Percentiles rank a stretch among this genome's conserved stretches.
phyloP scores from a whole-genome alignment of 2,329 filamentous ascomycete species.

The Simplicillium sp. region DNA sequence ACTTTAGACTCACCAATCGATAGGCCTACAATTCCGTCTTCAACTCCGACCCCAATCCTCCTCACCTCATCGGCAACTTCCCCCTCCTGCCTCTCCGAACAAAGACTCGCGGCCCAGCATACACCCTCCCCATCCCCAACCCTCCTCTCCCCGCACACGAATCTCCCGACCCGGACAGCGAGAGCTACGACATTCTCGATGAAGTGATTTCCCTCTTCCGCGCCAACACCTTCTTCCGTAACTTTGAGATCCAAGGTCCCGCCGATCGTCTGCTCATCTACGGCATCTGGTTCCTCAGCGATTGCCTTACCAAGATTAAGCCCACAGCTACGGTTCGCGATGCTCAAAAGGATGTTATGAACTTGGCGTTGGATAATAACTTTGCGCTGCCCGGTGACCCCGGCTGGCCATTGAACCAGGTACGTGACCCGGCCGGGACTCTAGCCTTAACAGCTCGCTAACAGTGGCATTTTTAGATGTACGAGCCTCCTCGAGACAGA shows the following conservation, averaged over 20 bases:
- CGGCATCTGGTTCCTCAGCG: conserved; percentile 89
- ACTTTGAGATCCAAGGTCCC: conserved; percentile 97
- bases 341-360: conserved; percentile 69
- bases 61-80: conserved; percentile 71
- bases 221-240: conserved; percentile 97
- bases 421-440: conserved; percentile 18
- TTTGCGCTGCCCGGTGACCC: conserved; percentile 94
- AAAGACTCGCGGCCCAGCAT: conserved; percentile 88
- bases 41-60: conserved; percentile 64
- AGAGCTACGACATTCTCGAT: conserved; percentile 94
- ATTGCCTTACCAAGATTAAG: conserved; percentile 82
- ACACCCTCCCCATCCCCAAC: conserved; percentile 60
- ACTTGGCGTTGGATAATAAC: conserved; percentile 81
- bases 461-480: conserved; percentile 46
- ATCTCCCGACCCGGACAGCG: conserved; percentile 71
- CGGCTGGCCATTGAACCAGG: conserved; percentile 86
- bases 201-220: conserved; percentile 89
- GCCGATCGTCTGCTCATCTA: conserved; percentile 94
- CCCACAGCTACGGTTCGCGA: conserved; percentile 54
- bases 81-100: conserved; percentile 91
- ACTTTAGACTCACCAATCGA: not conserved
- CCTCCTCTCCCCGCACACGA: conserved; percentile 48
- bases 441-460: not conserved
- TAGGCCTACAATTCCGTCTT: conserved; percentile 98
- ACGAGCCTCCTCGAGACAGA: conserved; percentile 77